phyloP scores from a whole-genome alignment of 2,329 filamentous ascomycete genomes.

The Sclerotiophoma versabilis region DNA sequence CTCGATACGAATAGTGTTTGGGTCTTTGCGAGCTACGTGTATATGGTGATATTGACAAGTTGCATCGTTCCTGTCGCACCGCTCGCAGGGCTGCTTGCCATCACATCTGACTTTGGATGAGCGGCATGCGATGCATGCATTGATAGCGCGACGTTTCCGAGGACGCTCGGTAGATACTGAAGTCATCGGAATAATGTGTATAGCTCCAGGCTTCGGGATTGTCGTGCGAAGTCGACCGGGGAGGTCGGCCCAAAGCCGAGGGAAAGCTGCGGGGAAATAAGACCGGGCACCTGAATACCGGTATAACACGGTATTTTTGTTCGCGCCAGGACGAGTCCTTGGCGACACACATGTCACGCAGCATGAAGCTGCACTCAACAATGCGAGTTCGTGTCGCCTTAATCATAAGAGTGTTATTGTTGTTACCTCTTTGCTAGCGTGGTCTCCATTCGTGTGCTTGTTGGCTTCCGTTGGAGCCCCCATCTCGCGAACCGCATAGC shows the following conservation, averaged over 20 bases:
- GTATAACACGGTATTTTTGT: too few species aligned
- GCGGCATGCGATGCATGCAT: conserved; percentile 41
- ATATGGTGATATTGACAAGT: conserved; percentile 32
- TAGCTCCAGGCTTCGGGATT: conserved; percentile 6
- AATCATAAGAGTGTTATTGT: too few species aligned
- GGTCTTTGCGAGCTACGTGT: conserved; percentile 33
- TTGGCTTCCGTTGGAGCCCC: too few species aligned
- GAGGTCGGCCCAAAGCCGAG: conserved; percentile 8
- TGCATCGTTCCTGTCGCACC: conserved; percentile 36
- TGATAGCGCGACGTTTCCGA: conserved; percentile 45
- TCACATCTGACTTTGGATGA: conserved; percentile 45
- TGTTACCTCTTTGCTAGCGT: too few species aligned
- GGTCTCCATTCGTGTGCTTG: too few species aligned
- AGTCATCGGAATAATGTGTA: neutral
- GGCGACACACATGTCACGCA: too few species aligned
- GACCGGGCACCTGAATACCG: too few species aligned
- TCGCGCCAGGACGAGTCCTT: too few species aligned
- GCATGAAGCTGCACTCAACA: too few species aligned
- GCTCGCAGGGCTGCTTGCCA: conserved; percentile 39
- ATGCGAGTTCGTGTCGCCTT: too few species aligned
- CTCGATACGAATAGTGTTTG: conserved; percentile 33
- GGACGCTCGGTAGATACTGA: conserved; percentile 19
- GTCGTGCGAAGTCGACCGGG: conserved; percentile 11
- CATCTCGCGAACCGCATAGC: too few species aligned
- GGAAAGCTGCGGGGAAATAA: conserved; percentile 6